Percentiles rank a stretch among this genome's conserved stretches.
These are phyloP conservation scores for Penicillium lividum DNA, from an alignment of 495 filamentous ascomycete genomes.

Conservation along the genomic window DNA sequence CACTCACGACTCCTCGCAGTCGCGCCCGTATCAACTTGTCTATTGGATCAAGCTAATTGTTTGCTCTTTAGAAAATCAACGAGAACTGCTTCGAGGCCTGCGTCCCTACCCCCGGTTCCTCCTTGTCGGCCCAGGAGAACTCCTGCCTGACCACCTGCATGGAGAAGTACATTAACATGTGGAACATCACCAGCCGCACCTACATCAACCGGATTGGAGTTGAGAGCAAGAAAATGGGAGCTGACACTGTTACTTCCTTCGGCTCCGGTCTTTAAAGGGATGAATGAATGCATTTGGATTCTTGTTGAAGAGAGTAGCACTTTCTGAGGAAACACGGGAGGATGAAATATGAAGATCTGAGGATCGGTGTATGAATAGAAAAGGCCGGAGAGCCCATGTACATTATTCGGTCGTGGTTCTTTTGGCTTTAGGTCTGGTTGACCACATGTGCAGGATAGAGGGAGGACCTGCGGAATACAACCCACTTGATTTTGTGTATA, in stretches of 20 bases:
- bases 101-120: conserved; percentile 78
- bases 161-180: conserved; percentile 95
- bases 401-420: conserved; percentile 27
- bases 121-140: conserved; percentile 70
- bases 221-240: conserved; percentile 49
- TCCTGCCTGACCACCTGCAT: conserved; percentile 84
- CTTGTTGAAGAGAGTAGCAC: not conserved
- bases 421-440: conserved; percentile 9
- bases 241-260: conserved; percentile 30
- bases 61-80: conserved; percentile 76
- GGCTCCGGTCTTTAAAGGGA: conserved; percentile 24
- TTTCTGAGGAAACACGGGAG: not conserved
- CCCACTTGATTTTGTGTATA: conserved; percentile 16
- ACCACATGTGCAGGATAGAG: conserved; percentile 12
- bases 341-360: conserved; percentile 3
- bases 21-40: not conserved
- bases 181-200: conserved; percentile 79
- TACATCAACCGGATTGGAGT: conserved; percentile 74
- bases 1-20: conserved; percentile 2
- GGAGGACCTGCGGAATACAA: conserved; percentile 19
- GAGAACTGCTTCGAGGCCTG: conserved; percentile 95
- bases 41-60: not conserved
- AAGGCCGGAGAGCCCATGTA: conserved; percentile 31
- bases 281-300: conserved; percentile 7
- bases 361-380: conserved; percentile 30